phyloP scores from a whole-genome alignment of 805 yeast genomes.

The Zygotorulaspora chibaensis region DNA sequence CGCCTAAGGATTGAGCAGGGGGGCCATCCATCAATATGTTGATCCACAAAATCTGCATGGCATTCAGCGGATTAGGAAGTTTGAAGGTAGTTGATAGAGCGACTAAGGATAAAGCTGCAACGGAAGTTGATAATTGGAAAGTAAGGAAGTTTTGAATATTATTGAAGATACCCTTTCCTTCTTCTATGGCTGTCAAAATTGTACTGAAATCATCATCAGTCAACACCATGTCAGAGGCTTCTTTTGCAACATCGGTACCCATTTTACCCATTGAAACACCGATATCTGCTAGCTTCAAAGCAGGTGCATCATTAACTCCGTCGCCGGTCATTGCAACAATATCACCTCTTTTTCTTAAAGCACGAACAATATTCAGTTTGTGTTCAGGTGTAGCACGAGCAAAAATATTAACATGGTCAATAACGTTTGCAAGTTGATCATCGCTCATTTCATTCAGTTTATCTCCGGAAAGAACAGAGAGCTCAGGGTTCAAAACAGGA shows the following conservation, averaged over 20 bases:
- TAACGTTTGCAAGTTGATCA: constrained; percentile 66
- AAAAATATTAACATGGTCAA: constrained; percentile 79
- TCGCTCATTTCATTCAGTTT: constrained; percentile 71
- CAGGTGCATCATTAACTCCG: constrained; percentile 99
- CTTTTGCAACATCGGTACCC: constrained; percentile 98
- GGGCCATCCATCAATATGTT: constrained; percentile 99
- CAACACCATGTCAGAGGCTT: constrained; percentile 95
- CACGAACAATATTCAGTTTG: constrained; percentile 83
- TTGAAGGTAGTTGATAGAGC: constrained; percentile 84
- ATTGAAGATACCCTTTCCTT: constrained; percentile 95
- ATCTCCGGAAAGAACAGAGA: constrained; percentile 80
- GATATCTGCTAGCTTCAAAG: constrained; percentile 89
- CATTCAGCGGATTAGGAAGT: constrained; percentile 89
- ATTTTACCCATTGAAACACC: constrained; percentile 91
- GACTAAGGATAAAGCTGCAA: constrained; percentile 87
- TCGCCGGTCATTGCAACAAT: constrained; percentile 99
- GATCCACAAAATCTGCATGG: constrained; percentile 98
- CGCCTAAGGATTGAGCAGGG: constrained; percentile 96
- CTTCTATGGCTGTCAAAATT: constrained; percentile 87
- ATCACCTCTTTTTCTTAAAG: constrained; percentile 85
- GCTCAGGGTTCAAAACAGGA: constrained; percentile 59
- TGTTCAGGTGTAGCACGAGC: constrained; percentile 96
- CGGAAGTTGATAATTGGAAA: constrained; percentile 92
- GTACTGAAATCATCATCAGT: constrained; percentile 97
- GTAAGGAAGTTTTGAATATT: constrained; percentile 93